Evolutionary conservation across 1,284 basidiomycete genomes (phyloP).

Genomic region (Ustanciosporium gigantosporum): DNA sequence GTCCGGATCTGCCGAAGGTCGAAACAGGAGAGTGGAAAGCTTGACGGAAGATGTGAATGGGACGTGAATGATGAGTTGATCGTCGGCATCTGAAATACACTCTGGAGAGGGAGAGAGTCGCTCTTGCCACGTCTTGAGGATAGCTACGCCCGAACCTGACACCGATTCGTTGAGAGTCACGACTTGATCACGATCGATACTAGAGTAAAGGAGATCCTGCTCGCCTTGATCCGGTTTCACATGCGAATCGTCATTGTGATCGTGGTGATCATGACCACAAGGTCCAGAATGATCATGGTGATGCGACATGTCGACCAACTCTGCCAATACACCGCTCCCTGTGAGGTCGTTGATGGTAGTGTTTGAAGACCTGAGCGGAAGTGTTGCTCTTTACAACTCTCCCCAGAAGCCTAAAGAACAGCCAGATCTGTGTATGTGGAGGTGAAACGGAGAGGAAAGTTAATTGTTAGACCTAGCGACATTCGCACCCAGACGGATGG

Average conservation of each 20-base stretch:
- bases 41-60: constrained; percentile 54
- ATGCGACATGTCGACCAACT: constrained; percentile 29
- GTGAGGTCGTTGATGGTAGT: too few relatives aligned
- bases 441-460: too few relatives aligned
- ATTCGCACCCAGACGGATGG: too few relatives aligned
- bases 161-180: constrained; percentile 47
- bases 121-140: constrained; percentile 49
- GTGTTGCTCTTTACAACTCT: too few relatives aligned
- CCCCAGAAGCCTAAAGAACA: too few relatives aligned
- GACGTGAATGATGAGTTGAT: constrained; percentile 50
- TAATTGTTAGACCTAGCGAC: too few relatives aligned
- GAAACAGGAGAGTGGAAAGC: constrained; percentile 31
- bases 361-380: too few relatives aligned
- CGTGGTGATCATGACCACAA: constrained; percentile 32
- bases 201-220: constrained; percentile 46
- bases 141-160: constrained; percentile 13
- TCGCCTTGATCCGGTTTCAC: constrained; percentile 45
- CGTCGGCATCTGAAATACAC: constrained; percentile 45
- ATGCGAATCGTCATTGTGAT: constrained; percentile 56
- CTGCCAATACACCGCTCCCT: too few relatives aligned
- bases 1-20: constrained; percentile 11
- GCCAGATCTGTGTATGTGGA: too few relatives aligned
- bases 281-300: constrained; percentile 42
- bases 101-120: constrained; percentile 21
- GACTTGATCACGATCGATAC: constrained; percentile 46